Evolutionary conservation across 1,139 yeast genomes (phyloP).

Genomic region (Blastobotrys indianensis): DNA sequence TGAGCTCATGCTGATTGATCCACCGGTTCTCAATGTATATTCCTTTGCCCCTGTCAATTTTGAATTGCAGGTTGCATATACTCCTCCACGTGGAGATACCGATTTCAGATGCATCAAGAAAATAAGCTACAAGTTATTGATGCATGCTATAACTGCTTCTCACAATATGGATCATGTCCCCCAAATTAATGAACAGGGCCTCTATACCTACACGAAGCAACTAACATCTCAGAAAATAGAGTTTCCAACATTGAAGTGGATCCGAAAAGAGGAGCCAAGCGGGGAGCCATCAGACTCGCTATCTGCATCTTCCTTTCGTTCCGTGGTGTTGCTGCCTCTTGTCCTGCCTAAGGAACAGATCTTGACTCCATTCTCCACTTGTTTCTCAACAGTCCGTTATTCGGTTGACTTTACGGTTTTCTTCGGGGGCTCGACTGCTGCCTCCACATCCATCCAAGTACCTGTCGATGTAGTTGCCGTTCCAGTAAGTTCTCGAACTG

Average conservation of each 20-base stretch:
- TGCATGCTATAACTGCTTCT: conserved; percentile 7
- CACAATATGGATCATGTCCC: conserved; percentile 1
- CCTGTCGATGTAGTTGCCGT: conserved; percentile 5
- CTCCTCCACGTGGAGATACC: not conserved
- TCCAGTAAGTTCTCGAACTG: too few relatives aligned
- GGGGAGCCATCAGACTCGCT: too few relatives aligned
- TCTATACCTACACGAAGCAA: not conserved
- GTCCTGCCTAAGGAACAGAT: conserved; percentile 4
- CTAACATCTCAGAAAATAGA: conserved; percentile 6
- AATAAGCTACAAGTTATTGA: conserved; percentile 5
- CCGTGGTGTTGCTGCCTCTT: conserved; percentile 5
- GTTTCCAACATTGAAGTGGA: conserved; percentile 5
- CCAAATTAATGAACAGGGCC: conserved; percentile 1
- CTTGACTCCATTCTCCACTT: conserved; percentile 8
- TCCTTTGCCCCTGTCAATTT: not conserved
- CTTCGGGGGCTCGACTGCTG: not conserved
- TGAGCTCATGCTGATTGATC: conserved; percentile 4
- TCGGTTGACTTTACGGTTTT: conserved; percentile 3
- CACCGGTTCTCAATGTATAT: conserved; percentile 4
- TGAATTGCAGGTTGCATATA: conserved; percentile 5
- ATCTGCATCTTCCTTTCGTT: not conserved
- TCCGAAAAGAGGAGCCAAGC: too few relatives aligned
- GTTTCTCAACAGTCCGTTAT: conserved; percentile 7
- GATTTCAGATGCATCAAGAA: not conserved
- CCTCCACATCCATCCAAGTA: not conserved